Conservation (phyloP, 345 rosid genomes). For the Acer saccharum region DNA sequence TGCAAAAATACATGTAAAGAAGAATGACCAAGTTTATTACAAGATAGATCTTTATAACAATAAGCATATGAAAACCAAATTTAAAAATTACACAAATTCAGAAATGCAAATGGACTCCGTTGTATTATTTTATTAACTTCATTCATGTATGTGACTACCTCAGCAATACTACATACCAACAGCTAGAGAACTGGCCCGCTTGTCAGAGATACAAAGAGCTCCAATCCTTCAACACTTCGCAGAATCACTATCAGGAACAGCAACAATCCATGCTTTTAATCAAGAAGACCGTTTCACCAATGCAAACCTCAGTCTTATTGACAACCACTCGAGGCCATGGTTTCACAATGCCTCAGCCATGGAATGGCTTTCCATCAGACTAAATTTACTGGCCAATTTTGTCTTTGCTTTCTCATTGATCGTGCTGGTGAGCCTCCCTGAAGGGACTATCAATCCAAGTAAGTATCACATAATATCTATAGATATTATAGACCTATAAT, state of each 20-base stretch:
- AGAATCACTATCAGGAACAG: constrained; percentile 88
- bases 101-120: background rate
- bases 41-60: background rate
- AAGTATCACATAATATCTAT: constrained; percentile 31
- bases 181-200: constrained; percentile 90
- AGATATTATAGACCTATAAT: background rate
- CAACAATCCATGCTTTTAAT: constrained; percentile 85
- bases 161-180: constrained; percentile 92
- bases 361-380: constrained; percentile 97
- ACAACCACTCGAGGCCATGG: constrained; percentile 93
- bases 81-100: background rate
- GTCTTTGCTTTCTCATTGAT: constrained; percentile 88
- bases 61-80: background rate
- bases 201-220: constrained; percentile 81
- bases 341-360: constrained; percentile 81
- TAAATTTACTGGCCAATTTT: constrained; percentile 82
- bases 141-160: constrained; percentile 11
- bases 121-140: background rate
- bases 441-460: constrained; percentile 94
- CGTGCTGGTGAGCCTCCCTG: constrained; percentile 85
- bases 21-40: background rate
- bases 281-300: constrained; percentile 63
- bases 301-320: constrained; percentile 68
- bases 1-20: background rate
- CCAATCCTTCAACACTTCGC: constrained; percentile 97